phyloP scores from a whole-genome alignment of 1,284 basidiomycete species.

The Bjerkandera adusta region DNA sequence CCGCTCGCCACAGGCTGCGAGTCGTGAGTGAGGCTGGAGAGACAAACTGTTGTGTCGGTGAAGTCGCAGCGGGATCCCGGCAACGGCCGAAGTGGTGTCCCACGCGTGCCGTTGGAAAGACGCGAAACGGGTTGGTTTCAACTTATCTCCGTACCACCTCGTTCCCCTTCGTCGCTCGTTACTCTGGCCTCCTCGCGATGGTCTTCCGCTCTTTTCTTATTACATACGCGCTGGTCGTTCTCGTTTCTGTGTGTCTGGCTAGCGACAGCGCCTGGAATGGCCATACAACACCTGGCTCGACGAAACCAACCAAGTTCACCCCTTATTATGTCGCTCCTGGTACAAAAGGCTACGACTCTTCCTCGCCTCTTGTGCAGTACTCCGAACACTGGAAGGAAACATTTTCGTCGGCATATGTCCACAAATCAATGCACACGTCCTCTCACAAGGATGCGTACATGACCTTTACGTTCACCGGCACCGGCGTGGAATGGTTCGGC shows the following conservation, averaged over 20 bases:
- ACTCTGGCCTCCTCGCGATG: slow-evolving; percentile 15
- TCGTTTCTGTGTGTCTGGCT: slow-evolving; percentile 12
- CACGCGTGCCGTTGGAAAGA: no score
- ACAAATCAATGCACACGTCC: slow-evolving; percentile 51
- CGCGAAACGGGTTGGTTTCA: no score
- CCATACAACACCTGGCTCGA: slow-evolving; percentile 50
- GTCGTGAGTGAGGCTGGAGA: no score
- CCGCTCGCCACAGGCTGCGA: no score
- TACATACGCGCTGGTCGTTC: slow-evolving; percentile 25
- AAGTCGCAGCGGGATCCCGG: no score
- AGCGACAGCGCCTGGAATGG: slow-evolving; percentile 66
- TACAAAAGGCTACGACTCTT: slow-evolving; percentile 64
- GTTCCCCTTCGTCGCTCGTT: background rate
- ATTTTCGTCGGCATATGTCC: slow-evolving; percentile 48
- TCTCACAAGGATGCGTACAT: slow-evolving; percentile 47
- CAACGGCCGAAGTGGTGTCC: no score
- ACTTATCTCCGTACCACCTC: background rate
- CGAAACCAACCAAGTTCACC: slow-evolving; percentile 43
- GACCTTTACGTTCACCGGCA: slow-evolving; percentile 61
- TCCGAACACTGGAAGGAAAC: slow-evolving; percentile 55
- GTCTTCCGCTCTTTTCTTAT: slow-evolving; percentile 24
- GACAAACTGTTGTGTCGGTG: no score
- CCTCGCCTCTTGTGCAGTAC: slow-evolving; percentile 60
- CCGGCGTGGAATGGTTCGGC: slow-evolving; percentile 78
- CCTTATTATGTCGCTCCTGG: slow-evolving; percentile 75